Base-by-base conservation (phyloP, 1,139 yeast species). In the Candida freyschussii region DNA sequence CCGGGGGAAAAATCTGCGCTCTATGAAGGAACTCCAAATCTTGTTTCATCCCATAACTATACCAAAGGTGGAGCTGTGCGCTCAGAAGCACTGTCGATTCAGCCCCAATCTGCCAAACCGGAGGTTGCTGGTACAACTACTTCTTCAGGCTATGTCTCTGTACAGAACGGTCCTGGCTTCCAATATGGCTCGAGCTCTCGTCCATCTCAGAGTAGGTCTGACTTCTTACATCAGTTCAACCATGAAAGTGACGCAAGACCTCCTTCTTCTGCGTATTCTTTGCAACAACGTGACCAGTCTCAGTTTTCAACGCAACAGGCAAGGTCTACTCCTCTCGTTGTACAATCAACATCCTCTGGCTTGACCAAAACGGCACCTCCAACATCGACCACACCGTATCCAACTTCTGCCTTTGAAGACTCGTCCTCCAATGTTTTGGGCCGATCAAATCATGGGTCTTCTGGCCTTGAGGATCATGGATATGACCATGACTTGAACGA, bases 31-130 rank as follows among this genome's bases (percentile, higher is more conserved):
- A 36, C 45, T 8, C 49, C 53, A 21, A 43, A 43, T 22, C 24
- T 48, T 19, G 46, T 45, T 9, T 48, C 53, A 2, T 24, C 52
- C 4, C 40, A 44, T 22, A 45, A 50, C 30, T 42, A 44, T 29
- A 38, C 34, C 22, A 47, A 26, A 26, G 50, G 40, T 18, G 49
- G 42, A 14, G 52, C 50, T 6, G 35, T 45, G 17, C 47, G 44
- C 15, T 29, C 48, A 1, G 53, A 49, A 27, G 48, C 50, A 6
- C 47, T 45, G 12, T 17, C 36, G 4, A 32, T 48, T 18, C 36
- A 37, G 20, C 39, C 50, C 7, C 48, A 48, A 29, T 40, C 51
- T 8, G 52, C 40, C 2, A 44, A 39, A 27, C 45, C 51, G 10
- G 52, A 49, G 7, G 37, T 41, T 20, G 38, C 44, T 7, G 24